Base-by-base conservation (phyloP, 148 eudicot species). In the Silene uniflora region DNA sequence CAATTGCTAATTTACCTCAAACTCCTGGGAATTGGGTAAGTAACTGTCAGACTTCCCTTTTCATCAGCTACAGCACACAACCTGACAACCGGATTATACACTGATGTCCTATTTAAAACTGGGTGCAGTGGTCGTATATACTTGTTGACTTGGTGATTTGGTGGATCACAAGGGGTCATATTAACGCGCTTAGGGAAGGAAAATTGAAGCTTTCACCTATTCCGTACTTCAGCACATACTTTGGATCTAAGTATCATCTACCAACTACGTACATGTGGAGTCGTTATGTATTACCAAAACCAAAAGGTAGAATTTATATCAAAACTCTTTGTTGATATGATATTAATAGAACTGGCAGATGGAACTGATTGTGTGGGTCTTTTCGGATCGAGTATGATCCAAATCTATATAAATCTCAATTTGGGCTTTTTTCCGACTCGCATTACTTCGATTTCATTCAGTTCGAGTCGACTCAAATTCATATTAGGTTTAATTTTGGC, bases 231-330 rank as follows among this genome's bases (percentile, higher is more conserved):
- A 95, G 91, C 84, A 85, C 85, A 72, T 95, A 90, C 78, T 85
- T 73, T 69, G 97, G 91, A 55, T 95, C 99, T 24, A 80, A 87
- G 56, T 80, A 92, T 87, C 94, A 95, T 82, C 81, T 90, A 52
- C 99, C 99, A 46, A 92, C 91, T 11, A 91, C 90, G 72, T 95
- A 95, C 77, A 95, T 95, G 91, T 95, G 99, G 99, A 95, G 99
- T 77, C 94, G 90, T 25, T 88, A 91, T 84, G 84, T 95, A 69
- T 88, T 95, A 65, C 90, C 97, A 21, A 95, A 95, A 80, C 99
- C 99, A 63, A 83, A 83, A 73, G 99, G 99, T 91, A 74, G 23
- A 21, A 62, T 8, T 71, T n/a, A 25, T 21, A 6, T 52, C 17
- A 52, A 52, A 52, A 12, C 56, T 52, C 44, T 52, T 12, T 16